Evolutionary conservation across 2,329 filamentous ascomycete genomes (phyloP).

Genomic region (Penicillium sp.): DNA sequence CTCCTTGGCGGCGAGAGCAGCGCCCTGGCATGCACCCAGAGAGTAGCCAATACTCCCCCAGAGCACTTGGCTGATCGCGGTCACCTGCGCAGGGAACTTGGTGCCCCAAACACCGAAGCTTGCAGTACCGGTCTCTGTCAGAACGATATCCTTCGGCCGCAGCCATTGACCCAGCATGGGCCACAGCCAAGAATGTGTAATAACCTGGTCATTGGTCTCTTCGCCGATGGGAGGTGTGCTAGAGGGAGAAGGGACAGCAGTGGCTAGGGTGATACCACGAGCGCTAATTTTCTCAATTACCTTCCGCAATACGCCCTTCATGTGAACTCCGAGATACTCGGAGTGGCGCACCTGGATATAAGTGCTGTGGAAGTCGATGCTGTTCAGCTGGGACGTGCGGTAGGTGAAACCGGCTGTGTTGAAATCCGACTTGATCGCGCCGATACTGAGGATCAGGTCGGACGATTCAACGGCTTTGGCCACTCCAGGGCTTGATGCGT

Average conservation of each 20-base stretch:
- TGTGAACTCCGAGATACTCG: neutral
- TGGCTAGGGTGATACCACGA: neutral
- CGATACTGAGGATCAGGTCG: conserved; percentile 10
- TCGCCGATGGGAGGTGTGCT: neutral
- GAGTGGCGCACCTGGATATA: neutral
- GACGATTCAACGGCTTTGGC: neutral
- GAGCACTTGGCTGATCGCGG: conserved; percentile 6
- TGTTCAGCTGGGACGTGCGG: neutral
- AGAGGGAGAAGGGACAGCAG: neutral
- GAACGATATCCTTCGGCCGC: conserved; percentile 4
- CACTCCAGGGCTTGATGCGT: neutral
- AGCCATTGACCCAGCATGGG: conserved; percentile 3
- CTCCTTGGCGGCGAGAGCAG: conserved; percentile 5
- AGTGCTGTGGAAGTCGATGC: neutral
- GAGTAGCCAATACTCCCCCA: conserved; percentile 13
- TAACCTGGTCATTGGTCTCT: neutral
- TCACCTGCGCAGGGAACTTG: conserved; percentile 3
- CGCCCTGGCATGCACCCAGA: conserved; percentile 7
- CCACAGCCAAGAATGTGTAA: conserved; percentile 6
- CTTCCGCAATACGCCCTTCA: neutral
- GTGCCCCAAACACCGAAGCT: conserved; percentile 6
- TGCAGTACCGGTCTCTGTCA: conserved; percentile 13
- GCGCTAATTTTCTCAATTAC: neutral
- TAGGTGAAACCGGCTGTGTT: conserved; percentile 2
- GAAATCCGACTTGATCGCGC: conserved; percentile 6